A percentile compares a stretch with the other conserved stretches of the same genome.
Evolutionary conservation across 768 basidiomycete genomes (phyloP).

Genomic region (Strobilomyces dryophilus): DNA sequence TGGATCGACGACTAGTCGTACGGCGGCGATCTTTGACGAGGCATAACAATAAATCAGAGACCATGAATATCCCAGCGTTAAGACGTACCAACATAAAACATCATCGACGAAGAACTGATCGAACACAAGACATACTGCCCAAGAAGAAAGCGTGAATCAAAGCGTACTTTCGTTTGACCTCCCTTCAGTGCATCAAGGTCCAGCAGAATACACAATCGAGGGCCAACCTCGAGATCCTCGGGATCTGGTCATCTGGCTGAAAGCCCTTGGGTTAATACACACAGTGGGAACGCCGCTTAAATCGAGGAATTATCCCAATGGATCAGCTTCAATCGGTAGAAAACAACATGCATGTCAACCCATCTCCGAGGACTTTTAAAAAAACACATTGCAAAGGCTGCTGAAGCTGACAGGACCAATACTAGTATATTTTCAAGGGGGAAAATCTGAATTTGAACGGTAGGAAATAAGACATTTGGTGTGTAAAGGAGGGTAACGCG

Average conservation of each 20-base stretch:
- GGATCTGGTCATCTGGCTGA: neutral
- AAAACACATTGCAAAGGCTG: neutral
- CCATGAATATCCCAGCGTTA: neutral
- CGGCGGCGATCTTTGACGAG: neutral
- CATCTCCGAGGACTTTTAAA: neutral
- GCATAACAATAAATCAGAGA: neutral
- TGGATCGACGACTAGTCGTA: neutral
- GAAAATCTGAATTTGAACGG: neutral
- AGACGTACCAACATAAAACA: slow-evolving; percentile 10
- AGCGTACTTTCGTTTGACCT: neutral
- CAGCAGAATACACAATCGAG: neutral
- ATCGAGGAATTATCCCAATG: neutral
- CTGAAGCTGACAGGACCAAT: neutral
- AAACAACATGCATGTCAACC: neutral
- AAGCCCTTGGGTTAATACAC: neutral
- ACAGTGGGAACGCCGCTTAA: slow-evolving; percentile 8
- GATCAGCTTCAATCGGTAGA: neutral
- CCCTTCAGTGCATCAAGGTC: neutral
- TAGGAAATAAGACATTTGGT: neutral
- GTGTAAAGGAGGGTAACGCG: neutral
- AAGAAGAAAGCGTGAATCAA: neutral
- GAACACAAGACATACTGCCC: neutral
- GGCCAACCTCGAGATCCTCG: neutral
- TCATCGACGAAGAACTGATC: neutral
- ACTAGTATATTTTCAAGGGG: neutral